Percentiles rank a stretch among this genome's conserved stretches.
phyloP scores from a whole-genome alignment of 164 flowering plant species.

The Paratinospora sagittata region DNA sequence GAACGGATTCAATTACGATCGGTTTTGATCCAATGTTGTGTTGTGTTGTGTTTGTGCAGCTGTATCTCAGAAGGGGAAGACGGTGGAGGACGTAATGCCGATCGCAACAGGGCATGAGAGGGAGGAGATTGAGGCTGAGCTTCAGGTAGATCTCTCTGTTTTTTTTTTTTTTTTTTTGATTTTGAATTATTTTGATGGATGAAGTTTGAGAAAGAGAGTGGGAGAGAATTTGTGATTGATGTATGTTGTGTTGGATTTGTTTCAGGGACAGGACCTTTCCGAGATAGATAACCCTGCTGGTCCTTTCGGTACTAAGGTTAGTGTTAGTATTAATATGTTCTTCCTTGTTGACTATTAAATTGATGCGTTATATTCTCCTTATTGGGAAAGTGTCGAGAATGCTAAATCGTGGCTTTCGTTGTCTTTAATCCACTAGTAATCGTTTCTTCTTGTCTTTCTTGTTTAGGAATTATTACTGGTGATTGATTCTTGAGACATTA shows the following conservation, averaged over 20 bases:
- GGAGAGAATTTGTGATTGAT: conserved; percentile 1
- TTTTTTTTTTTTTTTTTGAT: neutral
- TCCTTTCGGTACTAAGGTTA: conserved; percentile 20
- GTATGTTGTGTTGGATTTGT: conserved; percentile 12
- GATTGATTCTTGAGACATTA: neutral
- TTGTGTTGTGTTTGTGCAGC: neutral
- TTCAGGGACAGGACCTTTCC: conserved; percentile 10
- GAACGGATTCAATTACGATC: neutral
- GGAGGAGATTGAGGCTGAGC: conserved; percentile 81
- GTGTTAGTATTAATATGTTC: conserved; percentile 9
- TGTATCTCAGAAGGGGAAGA: conserved; percentile 36
- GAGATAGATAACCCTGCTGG: conserved; percentile 13
- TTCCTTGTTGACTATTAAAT: neutral
- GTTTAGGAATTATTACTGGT: neutral
- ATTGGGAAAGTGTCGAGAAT: neutral
- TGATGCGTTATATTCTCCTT: neutral
- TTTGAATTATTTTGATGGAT: neutral
- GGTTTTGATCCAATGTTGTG: neutral
- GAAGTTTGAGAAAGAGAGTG: neutral
- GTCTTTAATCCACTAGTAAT: neutral
- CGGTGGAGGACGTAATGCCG: conserved; percentile 78
- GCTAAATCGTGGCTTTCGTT: too few species aligned
- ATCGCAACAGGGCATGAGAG: conserved; percentile 98
- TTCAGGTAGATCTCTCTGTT: conserved; percentile 40
- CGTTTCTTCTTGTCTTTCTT: neutral